Conservation (phyloP, 805 yeast species). For the Saturnispora bothae region DNA sequence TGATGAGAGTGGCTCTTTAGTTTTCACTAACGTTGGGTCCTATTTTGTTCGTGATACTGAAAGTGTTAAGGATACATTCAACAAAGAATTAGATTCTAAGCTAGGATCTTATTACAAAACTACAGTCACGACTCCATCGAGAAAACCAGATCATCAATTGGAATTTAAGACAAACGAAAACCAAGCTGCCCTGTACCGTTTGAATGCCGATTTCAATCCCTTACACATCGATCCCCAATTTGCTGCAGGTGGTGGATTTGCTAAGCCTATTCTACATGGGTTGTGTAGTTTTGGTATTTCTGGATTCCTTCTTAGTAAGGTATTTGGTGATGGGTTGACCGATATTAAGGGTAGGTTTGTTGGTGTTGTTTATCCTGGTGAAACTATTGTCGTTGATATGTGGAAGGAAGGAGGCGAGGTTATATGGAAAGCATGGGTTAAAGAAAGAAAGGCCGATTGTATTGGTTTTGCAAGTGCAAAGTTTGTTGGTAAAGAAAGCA, state of each 20-base stretch:
- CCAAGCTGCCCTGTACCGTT: slow-evolving; percentile 82
- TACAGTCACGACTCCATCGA: slow-evolving; percentile 40
- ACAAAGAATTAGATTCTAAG: slow-evolving; percentile 32
- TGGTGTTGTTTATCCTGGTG: slow-evolving; percentile 92
- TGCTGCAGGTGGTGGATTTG: slow-evolving; percentile 81
- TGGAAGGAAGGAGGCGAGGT: slow-evolving; percentile 71
- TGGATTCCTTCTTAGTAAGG: slow-evolving; percentile 64
- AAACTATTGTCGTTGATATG: slow-evolving; percentile 65
- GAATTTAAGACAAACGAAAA: slow-evolving; percentile 51
- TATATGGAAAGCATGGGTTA: slow-evolving; percentile 70
- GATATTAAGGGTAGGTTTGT: slow-evolving; percentile 88
- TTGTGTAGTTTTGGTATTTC: slow-evolving; percentile 78
- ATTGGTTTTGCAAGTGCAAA: slow-evolving; percentile 74
- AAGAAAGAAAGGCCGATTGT: slow-evolving; percentile 64
- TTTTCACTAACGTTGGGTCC: slow-evolving; percentile 77
- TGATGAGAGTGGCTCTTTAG: slow-evolving; percentile 52
- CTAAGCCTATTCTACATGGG: slow-evolving; percentile 86
- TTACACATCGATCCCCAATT: slow-evolving; percentile 87
- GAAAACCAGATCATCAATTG: slow-evolving; percentile 55
- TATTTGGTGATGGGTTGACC: slow-evolving; percentile 60
- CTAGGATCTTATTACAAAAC: slow-evolving; percentile 44
- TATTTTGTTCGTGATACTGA: slow-evolving; percentile 70
- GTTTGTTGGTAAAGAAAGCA: slow-evolving; percentile 12
- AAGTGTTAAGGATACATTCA: slow-evolving; percentile 38
- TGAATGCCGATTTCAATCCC: slow-evolving; percentile 92